Percentiles rank a stretch among this genome's conserved stretches.
Evolutionary conservation across 164 flowering plant genomes (phyloP).

Genomic region (Berberis thunbergii): DNA sequence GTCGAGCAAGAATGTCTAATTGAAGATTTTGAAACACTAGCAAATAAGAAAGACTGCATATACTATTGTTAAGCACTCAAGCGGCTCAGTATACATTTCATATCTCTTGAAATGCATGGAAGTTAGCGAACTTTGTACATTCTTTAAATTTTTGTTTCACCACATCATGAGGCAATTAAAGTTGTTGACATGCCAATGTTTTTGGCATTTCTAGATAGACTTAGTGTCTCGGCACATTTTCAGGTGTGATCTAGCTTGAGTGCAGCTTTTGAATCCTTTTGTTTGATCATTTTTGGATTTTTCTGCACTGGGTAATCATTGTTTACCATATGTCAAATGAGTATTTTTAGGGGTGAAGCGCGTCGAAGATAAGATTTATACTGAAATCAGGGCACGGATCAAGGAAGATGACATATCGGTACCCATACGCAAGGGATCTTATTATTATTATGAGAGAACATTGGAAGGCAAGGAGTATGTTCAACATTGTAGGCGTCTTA

Average conservation of each 20-base stretch:
- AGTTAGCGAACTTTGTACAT: too few species aligned
- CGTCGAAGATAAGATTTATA: conserved; percentile 52
- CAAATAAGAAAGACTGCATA: too few species aligned
- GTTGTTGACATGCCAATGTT: not conserved
- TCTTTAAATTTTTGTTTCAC: too few species aligned
- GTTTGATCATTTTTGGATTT: not conserved
- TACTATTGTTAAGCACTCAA: too few species aligned
- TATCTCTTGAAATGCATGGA: too few species aligned
- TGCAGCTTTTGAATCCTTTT: not conserved
- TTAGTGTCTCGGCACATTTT: not conserved
- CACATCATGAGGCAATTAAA: too few species aligned
- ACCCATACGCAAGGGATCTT: conserved; percentile 59
- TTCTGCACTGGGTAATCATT: not conserved
- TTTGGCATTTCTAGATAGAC: not conserved
- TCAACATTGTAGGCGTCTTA: conserved; percentile 61
- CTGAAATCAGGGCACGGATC: conserved; percentile 70
- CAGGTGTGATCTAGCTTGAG: not conserved
- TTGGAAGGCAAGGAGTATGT: conserved; percentile 78
- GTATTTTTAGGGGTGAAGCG: conserved; percentile 41
- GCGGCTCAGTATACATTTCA: too few species aligned
- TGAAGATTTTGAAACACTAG: too few species aligned
- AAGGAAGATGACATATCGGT: conserved; percentile 87
- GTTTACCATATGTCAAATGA: not conserved
- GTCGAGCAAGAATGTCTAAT: too few species aligned
- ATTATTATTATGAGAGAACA: conserved; percentile 64